A percentile compares a stretch with the other conserved stretches of the same genome.
Evolutionary conservation across 345 rosid genomes (phyloP).

Genomic region (Aquilaria sinensis): DNA sequence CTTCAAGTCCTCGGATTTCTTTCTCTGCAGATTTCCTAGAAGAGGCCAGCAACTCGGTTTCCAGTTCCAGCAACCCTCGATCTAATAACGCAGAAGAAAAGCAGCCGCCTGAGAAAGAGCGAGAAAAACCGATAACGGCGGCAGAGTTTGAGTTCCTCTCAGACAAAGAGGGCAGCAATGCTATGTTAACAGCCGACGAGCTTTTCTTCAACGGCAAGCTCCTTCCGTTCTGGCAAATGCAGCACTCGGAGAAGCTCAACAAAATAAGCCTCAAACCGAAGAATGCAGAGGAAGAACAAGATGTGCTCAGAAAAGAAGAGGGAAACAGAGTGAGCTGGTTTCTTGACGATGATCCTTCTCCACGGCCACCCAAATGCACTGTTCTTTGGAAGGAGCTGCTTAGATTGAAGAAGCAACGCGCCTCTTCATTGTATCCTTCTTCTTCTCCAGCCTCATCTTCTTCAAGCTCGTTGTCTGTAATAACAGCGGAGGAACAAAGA

Average conservation of each 20-base stretch:
- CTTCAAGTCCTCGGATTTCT: constrained; percentile 73
- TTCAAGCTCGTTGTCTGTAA: constrained; percentile 34
- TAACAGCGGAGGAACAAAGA: constrained; percentile 20
- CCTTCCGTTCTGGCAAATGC: constrained; percentile 85
- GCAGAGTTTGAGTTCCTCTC: constrained; percentile 85
- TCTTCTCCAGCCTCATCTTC: constrained; percentile 60
- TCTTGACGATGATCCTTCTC: constrained; percentile 94
- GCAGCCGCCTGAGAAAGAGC: constrained; percentile 14
- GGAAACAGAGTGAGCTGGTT: constrained; percentile 48
- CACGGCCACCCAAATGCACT: constrained; percentile 93
- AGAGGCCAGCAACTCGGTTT: constrained; percentile 46
- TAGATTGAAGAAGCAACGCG: constrained; percentile 72
- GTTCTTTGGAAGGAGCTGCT: constrained; percentile 93
- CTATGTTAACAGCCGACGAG: constrained; percentile 79
- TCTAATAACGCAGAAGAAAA: constrained; percentile 17
- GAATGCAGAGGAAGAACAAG: constrained; percentile 21
- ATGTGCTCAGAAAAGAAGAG: constrained; percentile 30
- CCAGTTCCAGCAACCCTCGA: constrained; percentile 62
- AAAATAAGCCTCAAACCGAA: constrained; percentile 40
- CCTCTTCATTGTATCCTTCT: constrained; percentile 40
- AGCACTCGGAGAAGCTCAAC: constrained; percentile 62
- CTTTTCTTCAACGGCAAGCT: constrained; percentile 85
- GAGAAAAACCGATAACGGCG: constrained; percentile 27
- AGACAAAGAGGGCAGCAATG: constrained; percentile 31
- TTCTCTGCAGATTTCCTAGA: constrained; percentile 77